Conservation (phyloP, 2,329 filamentous ascomycete species). For the Ramularia endophylla region DNA sequence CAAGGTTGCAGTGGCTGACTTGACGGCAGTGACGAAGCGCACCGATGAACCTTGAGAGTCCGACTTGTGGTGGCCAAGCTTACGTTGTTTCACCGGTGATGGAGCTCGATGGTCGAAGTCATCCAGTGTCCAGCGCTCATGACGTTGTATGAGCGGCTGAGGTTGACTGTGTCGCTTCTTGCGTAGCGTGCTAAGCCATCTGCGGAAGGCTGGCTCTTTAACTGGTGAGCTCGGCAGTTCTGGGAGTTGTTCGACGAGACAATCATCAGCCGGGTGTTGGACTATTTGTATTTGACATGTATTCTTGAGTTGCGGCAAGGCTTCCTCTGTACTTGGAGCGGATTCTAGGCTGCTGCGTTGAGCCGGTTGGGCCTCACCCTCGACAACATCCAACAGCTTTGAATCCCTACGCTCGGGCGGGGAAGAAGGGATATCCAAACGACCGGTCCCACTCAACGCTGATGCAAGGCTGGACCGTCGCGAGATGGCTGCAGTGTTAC, state of each 20-base stretch:
- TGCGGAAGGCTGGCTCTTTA: conserved; percentile 53
- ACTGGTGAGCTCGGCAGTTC: background rate
- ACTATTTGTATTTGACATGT: too few relatives aligned
- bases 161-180: conserved; percentile 47
- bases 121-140: conserved; percentile 33
- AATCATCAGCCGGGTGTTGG: too few relatives aligned
- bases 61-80: conserved; percentile 34
- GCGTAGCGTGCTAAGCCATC: conserved; percentile 67
- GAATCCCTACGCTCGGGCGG: conserved; percentile 1
- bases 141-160: conserved; percentile 32
- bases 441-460: conserved; percentile 5
- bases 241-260: too few relatives aligned
- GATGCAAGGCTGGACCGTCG: conserved; percentile 13
- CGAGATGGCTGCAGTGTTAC: conserved; percentile 9
- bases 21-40: conserved; percentile 72
- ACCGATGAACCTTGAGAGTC: conserved; percentile 67
- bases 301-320: too few relatives aligned
- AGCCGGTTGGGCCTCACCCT: conserved; percentile 6
- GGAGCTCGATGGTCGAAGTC: conserved; percentile 23
- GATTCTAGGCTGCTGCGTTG: background rate
- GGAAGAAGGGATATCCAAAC: background rate
- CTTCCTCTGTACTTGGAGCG: too few relatives aligned
- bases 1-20: conserved; percentile 73
- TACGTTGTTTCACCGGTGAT: conserved; percentile 10
- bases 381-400: conserved; percentile 11